Conservation (phyloP, 352 stramenopile species). For the Plasmopara muralis region DNA sequence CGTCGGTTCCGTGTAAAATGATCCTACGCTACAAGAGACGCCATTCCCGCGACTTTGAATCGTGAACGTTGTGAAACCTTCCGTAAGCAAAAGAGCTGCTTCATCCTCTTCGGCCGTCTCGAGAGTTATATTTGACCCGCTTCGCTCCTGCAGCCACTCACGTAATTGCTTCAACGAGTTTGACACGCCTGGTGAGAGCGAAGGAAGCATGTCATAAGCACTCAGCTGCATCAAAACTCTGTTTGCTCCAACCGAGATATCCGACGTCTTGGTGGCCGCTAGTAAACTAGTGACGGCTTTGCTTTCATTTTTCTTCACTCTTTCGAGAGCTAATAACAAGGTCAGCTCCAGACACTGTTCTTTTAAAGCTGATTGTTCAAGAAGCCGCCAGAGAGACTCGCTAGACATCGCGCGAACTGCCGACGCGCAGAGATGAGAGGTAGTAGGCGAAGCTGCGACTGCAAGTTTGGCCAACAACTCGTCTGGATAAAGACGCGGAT, state of each 20-base stretch:
- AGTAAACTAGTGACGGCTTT: slow-evolving; percentile 32
- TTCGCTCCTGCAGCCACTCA: slow-evolving; percentile 31
- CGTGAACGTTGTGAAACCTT: slow-evolving; percentile 31
- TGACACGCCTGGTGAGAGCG: slow-evolving; percentile 8
- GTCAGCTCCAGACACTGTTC: slow-evolving; percentile 36
- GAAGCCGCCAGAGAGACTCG: slow-evolving; percentile 49
- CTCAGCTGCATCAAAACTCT: slow-evolving; percentile 24
- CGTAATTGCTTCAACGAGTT: slow-evolving; percentile 23
- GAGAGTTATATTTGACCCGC: slow-evolving; percentile 12
- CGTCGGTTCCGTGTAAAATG: slow-evolving; percentile 25
- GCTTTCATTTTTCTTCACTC: slow-evolving; percentile 34
- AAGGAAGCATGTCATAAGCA: slow-evolving; percentile 14
- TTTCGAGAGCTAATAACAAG: slow-evolving; percentile 24
- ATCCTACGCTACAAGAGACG: neutral
- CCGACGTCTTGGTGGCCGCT: slow-evolving; percentile 20
- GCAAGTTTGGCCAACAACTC: slow-evolving; percentile 60
- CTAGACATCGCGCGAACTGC: slow-evolving; percentile 54
- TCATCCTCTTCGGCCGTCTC: slow-evolving; percentile 26
- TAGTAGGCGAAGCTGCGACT: slow-evolving; percentile 30
- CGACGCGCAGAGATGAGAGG: slow-evolving; percentile 38
- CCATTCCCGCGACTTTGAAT: slow-evolving; percentile 8
- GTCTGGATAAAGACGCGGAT: slow-evolving; percentile 59
- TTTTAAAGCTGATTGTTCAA: slow-evolving; percentile 41
- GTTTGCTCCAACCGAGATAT: slow-evolving; percentile 19
- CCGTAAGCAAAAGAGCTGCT: slow-evolving; percentile 34